Evolutionary conservation across 2,329 filamentous ascomycete genomes (phyloP), one percentile per base, ranked within the genome.

Genomic region (Nemania sp.): DNA sequence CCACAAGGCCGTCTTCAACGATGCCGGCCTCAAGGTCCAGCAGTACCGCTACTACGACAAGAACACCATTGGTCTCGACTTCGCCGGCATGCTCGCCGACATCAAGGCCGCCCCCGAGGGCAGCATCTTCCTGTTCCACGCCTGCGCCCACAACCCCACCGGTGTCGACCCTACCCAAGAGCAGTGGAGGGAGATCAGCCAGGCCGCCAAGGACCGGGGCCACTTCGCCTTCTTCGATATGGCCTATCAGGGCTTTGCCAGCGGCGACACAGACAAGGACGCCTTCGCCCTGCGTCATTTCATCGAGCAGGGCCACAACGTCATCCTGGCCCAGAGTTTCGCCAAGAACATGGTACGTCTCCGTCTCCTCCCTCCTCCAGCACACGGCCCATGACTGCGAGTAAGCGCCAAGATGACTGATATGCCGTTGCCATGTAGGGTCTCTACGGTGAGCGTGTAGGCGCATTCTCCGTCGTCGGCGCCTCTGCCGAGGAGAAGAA

Each of bases 11-110:
- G 91, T 99, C 78, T 98, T 99, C 87, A 89, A 86, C 80, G 93
- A 98, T 79, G 90, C 91, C 34, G 92, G 93, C 59, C 86, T 99
- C 67, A 85, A 91, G 79, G 92, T 98, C 65, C 88, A 93, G 81
- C 92, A 93, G 81, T 99, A 99, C 86, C 86, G 91, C 72, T 99
- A 99, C 88, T 99, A 98, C 84, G 91, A 98, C 87, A 96, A 96
- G 85, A 89, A 97, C 76, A 98, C 94, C 74, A 98, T 97, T 75
- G 93, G 93, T 58, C 89, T 99, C 67, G 95, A 99, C 84, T 98
- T 97, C 74, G 91, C 96, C 69, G 95, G 95, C 72, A 86, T 99
- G 84, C 75, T 97, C 62, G 89, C 86, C 72, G 93, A 98, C 77
- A 88, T 99, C 81, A 92, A 96, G 83, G 86, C 84, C 68, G 92